These are phyloP conservation scores for Coemansia sp. DNA, from an alignment of 192 early-diverging fungal genomes.

Conservation along the genomic window DNA sequence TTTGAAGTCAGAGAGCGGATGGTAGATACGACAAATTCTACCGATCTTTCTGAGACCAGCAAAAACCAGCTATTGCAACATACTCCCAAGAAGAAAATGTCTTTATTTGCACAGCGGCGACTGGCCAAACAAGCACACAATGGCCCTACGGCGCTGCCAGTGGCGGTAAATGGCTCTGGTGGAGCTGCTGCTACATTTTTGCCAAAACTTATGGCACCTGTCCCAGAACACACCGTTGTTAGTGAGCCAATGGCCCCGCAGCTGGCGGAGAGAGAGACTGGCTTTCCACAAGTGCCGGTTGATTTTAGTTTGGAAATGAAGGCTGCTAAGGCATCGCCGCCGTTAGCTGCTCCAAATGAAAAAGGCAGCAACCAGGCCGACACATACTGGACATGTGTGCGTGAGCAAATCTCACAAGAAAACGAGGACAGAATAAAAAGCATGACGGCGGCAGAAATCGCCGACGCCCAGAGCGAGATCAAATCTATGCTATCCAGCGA, in stretches of 20 bases:
- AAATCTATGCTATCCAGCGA: conserved; percentile 58
- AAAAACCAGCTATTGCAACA: not conserved
- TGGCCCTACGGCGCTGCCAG: not conserved
- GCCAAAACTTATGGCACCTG: conserved; percentile 49
- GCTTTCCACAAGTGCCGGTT: conserved; percentile 27
- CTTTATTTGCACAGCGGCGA: conserved; percentile 50
- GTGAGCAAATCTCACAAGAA: conserved; percentile 24
- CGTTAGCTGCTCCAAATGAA: not conserved
- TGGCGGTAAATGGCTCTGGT: not conserved
- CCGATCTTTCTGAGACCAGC: not conserved
- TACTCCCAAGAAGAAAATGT: conserved; percentile 17
- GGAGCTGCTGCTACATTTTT: conserved; percentile 31
- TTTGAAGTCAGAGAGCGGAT: conserved; percentile 22
- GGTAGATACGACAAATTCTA: not conserved
- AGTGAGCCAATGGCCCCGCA: conserved; percentile 16
- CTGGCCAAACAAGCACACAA: conserved; percentile 23
- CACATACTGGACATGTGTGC: conserved; percentile 10
- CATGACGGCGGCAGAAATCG: conserved; percentile 74
- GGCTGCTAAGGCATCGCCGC: not conserved
- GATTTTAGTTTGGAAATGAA: conserved; percentile 3
- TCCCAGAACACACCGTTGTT: conserved; percentile 21
- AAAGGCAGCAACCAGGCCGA: not conserved
- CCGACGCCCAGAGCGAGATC: conserved; percentile 66
- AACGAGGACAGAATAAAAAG: conserved; percentile 59
- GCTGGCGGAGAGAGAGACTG: conserved; percentile 13